Conservation (phyloP, 116 monocot species). For the Zostera marina region DNA sequence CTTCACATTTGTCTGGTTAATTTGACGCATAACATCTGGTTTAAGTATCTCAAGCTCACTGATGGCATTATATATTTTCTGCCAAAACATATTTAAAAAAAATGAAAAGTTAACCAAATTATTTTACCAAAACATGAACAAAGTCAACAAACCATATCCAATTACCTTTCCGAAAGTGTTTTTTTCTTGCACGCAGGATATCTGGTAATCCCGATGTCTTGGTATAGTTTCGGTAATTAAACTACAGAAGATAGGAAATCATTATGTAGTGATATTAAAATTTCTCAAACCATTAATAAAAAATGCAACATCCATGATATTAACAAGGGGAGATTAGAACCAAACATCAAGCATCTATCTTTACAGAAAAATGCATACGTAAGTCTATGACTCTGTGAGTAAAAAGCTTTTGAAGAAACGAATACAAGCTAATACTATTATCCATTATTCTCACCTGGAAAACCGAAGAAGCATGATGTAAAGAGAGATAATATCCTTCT, state of each 20-base stretch:
- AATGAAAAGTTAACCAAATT: too few relatives aligned
- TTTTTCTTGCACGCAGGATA: constrained; percentile 23
- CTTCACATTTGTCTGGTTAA: constrained; percentile 48
- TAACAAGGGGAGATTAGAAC: too few relatives aligned
- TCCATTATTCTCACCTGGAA: constrained; percentile 41
- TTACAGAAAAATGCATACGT: not conserved
- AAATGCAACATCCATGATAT: too few relatives aligned
- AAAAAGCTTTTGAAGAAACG: not conserved
- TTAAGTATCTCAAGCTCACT: constrained; percentile 65
- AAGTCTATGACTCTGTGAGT: too few relatives aligned
- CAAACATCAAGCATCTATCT: not conserved
- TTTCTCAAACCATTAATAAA: too few relatives aligned
- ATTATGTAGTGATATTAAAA: not conserved
- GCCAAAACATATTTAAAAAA: not conserved
- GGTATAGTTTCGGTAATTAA: constrained; percentile 54
- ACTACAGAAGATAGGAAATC: constrained; percentile 27
- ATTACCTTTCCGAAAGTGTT: constrained; percentile 27
- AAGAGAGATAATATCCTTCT: constrained; percentile 75
- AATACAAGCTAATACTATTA: not conserved
- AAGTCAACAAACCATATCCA: not conserved
- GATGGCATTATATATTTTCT: constrained; percentile 54
- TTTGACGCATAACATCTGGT: constrained; percentile 35
- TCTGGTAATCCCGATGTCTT: constrained; percentile 22
- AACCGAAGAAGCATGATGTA: constrained; percentile 84
- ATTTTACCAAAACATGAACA: not conserved